A percentile compares a stretch with the other conserved stretches of the same genome.
phyloP scores from a whole-genome alignment of 2,329 filamentous ascomycete species.

The Ascochyta fabae region DNA sequence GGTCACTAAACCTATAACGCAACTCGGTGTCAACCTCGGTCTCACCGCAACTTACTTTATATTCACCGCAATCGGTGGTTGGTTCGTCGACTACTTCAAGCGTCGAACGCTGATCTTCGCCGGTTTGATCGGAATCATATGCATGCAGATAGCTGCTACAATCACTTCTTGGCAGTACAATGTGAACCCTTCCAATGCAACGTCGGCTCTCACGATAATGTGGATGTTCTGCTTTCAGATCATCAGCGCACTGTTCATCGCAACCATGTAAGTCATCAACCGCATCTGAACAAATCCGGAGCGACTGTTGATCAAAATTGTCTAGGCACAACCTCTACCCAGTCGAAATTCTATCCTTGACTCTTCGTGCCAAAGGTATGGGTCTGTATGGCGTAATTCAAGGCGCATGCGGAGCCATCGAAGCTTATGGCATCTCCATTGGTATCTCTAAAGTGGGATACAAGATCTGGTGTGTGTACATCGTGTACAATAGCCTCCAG shows the following conservation, averaged over 20 bases:
- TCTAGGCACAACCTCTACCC: slow-evolving; percentile 54
- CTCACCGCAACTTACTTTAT: slow-evolving; percentile 56
- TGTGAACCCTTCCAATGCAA: slow-evolving; percentile 33
- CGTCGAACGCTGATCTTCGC: slow-evolving; percentile 56
- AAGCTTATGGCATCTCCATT: slow-evolving; percentile 57
- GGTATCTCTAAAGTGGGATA: slow-evolving; percentile 57
- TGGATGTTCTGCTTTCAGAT: slow-evolving; percentile 60
- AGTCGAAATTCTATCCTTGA: slow-evolving; percentile 53
- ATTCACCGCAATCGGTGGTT: slow-evolving; percentile 52
- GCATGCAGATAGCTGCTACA: slow-evolving; percentile 55
- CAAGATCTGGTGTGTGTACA: slow-evolving; percentile 61
- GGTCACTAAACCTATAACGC: slow-evolving; percentile 46
- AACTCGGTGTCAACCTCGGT: slow-evolving; percentile 54
- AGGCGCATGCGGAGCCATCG: slow-evolving; percentile 52
- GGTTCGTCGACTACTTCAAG: slow-evolving; percentile 53
- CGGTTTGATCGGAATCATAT: slow-evolving; percentile 52
- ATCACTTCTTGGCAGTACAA: slow-evolving; percentile 58
- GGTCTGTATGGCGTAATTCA: slow-evolving; percentile 56
- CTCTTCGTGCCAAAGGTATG: slow-evolving; percentile 52
- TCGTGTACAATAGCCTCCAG: slow-evolving; percentile 58
- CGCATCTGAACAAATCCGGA: background rate
- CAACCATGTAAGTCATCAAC: slow-evolving; percentile 47
- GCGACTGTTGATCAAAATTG: background rate
- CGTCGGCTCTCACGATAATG: slow-evolving; percentile 53
- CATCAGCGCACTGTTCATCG: slow-evolving; percentile 54